Evolutionary conservation across 2,329 filamentous ascomycete species (phyloP), one percentile per base, ranked within the genome.

Genomic region (Nothomitra cinnamomea): DNA sequence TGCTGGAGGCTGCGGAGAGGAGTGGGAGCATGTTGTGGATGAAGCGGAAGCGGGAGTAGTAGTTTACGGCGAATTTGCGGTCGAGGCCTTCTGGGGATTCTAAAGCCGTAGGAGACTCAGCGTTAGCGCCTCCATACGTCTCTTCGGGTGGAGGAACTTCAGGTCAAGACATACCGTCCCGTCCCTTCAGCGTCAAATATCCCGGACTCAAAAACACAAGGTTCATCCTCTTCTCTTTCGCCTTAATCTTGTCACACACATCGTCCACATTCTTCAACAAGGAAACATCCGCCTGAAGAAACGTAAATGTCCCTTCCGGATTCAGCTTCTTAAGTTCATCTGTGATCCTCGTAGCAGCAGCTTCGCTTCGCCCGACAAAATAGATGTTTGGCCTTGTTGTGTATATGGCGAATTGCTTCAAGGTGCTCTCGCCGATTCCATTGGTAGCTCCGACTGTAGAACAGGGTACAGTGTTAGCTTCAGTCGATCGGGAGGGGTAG

Each of bases 41-140:
- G 59, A 81, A 76, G 40, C 76, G 75, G 57, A 75, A 70, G 19
- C 79, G 78, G 3, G 74, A 69, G 64, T 82, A 81, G 64, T 74
- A 76, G 19, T 69, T 67, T 15, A 82, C 67, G 6, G 72, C 68
- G 22, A 72, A 69, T 32, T 72, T 69, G 25, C 70, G 67, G 52
- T 77, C 70, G 1, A 84, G 66, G 1, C 75, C 76, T 63, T 84
- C 80, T 0, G 65, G 52, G 0, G 77, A 80, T 56, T 80, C 78
- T 76, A 52, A 3, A 17, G 54, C 2, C 58, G 53, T 25, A 61
- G 58, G 2, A 3, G 38, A 8, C 42, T 41, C 24, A 32, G 28
- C 28, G 55, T 45, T 47, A 5, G 19, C 2, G 10, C 17, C 2
- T 1, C 12, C 12, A 17, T 12, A 17, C 10, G 12, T n/a, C n/a